These are phyloP conservation scores for Xenosphaeropsis pyriputrescens DNA, from an alignment of 2,329 filamentous ascomycete genomes.

Conservation along the genomic window DNA sequence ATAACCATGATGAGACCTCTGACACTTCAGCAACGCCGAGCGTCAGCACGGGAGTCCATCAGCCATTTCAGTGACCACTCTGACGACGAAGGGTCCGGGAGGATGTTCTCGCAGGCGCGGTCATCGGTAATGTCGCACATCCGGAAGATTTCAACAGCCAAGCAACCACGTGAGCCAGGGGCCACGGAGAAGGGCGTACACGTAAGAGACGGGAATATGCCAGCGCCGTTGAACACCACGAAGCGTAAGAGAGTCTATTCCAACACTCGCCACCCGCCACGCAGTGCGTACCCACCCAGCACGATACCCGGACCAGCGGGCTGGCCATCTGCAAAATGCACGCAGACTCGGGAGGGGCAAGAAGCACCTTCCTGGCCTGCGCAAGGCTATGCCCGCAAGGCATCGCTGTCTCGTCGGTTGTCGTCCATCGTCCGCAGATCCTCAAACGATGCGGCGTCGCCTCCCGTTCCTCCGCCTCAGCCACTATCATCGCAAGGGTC, in stretches of 20 bases:
- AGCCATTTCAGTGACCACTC: background rate
- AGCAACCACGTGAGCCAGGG: background rate
- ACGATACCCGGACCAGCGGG: background rate
- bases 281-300: constrained; percentile 6
- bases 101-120: background rate
- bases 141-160: background rate
- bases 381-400: background rate
- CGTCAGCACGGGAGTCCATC: background rate
- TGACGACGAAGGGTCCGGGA: background rate
- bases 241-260: background rate
- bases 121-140: background rate
- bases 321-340: background rate
- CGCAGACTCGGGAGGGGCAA: background rate
- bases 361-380: background rate
- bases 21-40: background rate
- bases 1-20: background rate
- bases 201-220: too few species aligned
- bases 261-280: constrained; percentile 2
- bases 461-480: background rate
- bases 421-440: constrained; percentile 6
- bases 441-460: constrained; percentile 1
- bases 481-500: too few species aligned
- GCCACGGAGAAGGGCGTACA: too few species aligned
- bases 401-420: background rate
- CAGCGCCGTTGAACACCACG: background rate